A percentile compares a stretch with the other conserved stretches of the same genome.
Evolutionary conservation across 352 stramenopile species (phyloP).

Genomic region (Pythium scleroteichum): DNA sequence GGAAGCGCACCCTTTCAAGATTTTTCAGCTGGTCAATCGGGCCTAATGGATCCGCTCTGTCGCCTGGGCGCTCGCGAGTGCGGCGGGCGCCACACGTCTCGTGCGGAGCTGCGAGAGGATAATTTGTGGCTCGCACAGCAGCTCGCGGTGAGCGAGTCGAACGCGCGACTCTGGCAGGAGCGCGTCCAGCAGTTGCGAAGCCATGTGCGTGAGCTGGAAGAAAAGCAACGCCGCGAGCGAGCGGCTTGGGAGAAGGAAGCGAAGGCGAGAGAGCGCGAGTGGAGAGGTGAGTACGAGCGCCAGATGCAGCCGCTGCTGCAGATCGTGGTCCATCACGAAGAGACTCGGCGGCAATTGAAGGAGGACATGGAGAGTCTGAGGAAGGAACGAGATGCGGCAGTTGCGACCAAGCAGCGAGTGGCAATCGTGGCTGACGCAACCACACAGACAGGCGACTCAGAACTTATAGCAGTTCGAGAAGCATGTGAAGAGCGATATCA

Average conservation of each 20-base stretch:
- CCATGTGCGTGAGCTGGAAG: slow-evolving; percentile 2
- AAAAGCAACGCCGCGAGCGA: slow-evolving; percentile 22
- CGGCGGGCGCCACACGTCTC: neutral
- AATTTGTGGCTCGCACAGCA: slow-evolving; percentile 41
- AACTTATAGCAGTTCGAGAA: neutral
- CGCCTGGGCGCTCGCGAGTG: neutral
- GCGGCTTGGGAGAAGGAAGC: slow-evolving; percentile 10
- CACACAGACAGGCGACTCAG: neutral
- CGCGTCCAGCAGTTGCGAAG: slow-evolving; percentile 23
- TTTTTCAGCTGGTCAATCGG: too few relatives aligned
- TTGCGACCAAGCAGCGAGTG: slow-evolving; percentile 1
- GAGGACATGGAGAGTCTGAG: slow-evolving; percentile 26
- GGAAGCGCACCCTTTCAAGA: too few relatives aligned
- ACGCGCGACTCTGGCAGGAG: slow-evolving; percentile 16
- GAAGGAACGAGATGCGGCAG: neutral
- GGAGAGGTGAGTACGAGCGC: slow-evolving; percentile 44
- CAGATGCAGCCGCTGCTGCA: slow-evolving; percentile 48
- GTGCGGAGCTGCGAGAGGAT: slow-evolving; percentile 34
- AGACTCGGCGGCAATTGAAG: slow-evolving; percentile 18
- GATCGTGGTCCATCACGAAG: slow-evolving; percentile 52
- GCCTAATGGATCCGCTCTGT: too few relatives aligned
- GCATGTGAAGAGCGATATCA: too few relatives aligned
- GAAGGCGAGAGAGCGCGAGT: slow-evolving; percentile 33
- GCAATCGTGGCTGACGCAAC: neutral
- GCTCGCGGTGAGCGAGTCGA: slow-evolving; percentile 29